Evolutionary conservation across 2,329 filamentous ascomycete species (phyloP).

Genomic region (Botryotinia calthae): DNA sequence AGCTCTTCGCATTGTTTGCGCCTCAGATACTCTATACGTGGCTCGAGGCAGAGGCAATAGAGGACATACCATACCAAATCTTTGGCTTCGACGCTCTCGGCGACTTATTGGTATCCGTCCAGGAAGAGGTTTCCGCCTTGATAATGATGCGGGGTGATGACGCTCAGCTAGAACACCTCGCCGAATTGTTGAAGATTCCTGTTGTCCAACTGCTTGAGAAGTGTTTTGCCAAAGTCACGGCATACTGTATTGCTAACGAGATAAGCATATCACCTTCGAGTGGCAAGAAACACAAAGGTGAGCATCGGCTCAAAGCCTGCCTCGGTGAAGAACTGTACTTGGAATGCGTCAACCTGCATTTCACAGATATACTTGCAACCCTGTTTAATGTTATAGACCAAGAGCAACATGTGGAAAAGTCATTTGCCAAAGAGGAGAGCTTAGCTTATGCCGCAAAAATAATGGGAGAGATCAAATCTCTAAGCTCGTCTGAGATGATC

Average conservation of each 20-base stretch:
- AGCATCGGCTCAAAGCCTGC: conserved; percentile 64
- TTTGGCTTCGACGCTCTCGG: conserved; percentile 73
- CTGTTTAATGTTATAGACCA: conserved; percentile 77
- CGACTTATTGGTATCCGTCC: conserved; percentile 67
- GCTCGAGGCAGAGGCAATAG: conserved; percentile 66
- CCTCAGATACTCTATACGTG: conserved; percentile 90
- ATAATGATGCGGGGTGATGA: conserved; percentile 78
- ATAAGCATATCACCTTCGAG: conserved; percentile 48
- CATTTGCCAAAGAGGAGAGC: conserved; percentile 61
- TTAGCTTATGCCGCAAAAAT: conserved; percentile 61
- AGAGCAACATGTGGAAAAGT: conserved; percentile 51
- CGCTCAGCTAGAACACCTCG: conserved; percentile 59
- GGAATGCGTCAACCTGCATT: conserved; percentile 62
- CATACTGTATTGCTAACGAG: conserved; percentile 81
- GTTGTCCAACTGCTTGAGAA: conserved; percentile 58
- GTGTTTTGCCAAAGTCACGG: conserved; percentile 75
- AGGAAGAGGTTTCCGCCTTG: conserved; percentile 76
- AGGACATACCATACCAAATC: conserved; percentile 77
- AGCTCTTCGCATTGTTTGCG: conserved; percentile 80
- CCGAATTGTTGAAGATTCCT: conserved; percentile 53
- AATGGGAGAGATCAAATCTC: conserved; percentile 66
- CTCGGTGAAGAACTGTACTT: conserved; percentile 66
- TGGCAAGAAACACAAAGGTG: conserved; percentile 49
- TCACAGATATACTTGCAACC: conserved; percentile 72
- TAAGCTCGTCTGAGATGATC: conserved; percentile 61